Base-by-base conservation (phyloP, 2,329 filamentous ascomycete genomes). In the Arthrocladium fulminans region DNA sequence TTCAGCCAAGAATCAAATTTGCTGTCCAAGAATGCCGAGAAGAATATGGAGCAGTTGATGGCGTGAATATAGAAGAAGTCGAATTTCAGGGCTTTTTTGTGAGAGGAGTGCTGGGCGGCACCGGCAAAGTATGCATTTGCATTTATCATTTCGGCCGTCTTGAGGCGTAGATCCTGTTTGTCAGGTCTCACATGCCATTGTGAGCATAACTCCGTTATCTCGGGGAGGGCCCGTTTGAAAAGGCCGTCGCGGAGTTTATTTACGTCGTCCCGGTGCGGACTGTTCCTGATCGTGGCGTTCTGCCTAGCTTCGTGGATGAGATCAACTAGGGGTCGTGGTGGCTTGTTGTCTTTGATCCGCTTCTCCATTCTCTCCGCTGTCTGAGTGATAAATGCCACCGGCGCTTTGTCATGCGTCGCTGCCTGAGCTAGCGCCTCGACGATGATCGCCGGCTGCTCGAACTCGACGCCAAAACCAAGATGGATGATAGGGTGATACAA, bases 11-110 rank as follows among this genome's bases (percentile, higher is more conserved):
- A 55, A 54, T 74, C 74, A 9, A 68, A 67, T 25, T 35, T 25
- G n/a, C 20, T 2, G 15, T 38, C 23, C 17, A 59, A 9, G 61
- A 95, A 74, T 6, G 73, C 62, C 4, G 73, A 71, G 55, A 86
- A 74, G 69, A 90, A 92, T 55, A 94, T 79, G n/a, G 83, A 82
- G 9, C 73, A 71, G 60, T 84, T 96, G 56, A 90, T 69, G 59
- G 81, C 79, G 65, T 96, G 89, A 59, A 89, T 88, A 61, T 71
- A 73, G 70, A 83, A 92, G 64, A 96, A 96, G 63, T 95, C 89
- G 62, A 87, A 80, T 62, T 84, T 88, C 43, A 83, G 71, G 19
- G 73, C 65, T 61, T 88, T 84, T 1, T 73, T 71, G 12, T 32
- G 30, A n/a, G 32, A 38, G 0, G 78, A 77, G 24, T 76, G 71